A percentile compares a stretch with the other conserved stretches of the same genome.
Conservation (phyloP, 345 rosid genomes). For the Citrus medica region DNA sequence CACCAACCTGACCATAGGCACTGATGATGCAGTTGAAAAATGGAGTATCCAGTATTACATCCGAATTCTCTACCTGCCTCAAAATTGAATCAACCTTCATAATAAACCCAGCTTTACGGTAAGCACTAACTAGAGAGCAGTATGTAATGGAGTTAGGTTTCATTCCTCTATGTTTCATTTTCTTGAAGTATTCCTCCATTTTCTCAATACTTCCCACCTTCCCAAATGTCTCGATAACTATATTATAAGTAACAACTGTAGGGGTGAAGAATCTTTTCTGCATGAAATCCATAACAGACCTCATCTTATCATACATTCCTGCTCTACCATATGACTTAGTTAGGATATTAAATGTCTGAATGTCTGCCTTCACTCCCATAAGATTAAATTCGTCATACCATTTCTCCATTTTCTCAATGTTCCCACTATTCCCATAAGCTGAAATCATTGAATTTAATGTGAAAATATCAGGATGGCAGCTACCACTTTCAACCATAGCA, state of each 20-base stretch:
- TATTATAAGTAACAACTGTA: conserved; percentile 56
- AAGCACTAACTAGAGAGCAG: conserved; percentile 69
- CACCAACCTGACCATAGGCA: conserved; percentile 74
- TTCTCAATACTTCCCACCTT: conserved; percentile 51
- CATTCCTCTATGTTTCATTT: conserved; percentile 75
- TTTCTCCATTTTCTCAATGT: conserved; percentile 34
- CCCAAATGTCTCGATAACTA: conserved; percentile 66
- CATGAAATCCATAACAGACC: conserved; percentile 64
- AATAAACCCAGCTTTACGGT: conserved; percentile 53
- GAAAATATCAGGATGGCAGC: conserved; percentile 65
- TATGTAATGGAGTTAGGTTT: conserved; percentile 78
- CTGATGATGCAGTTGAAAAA: conserved; percentile 76
- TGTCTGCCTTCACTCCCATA: conserved; percentile 72
- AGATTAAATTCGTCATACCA: conserved; percentile 35
- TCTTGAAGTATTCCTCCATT: conserved; percentile 65
- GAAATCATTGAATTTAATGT: conserved; percentile 73
- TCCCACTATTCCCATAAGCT: conserved; percentile 54
- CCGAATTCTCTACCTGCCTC: conserved; percentile 78
- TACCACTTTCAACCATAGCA: conserved; percentile 66
- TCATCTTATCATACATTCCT: conserved; percentile 60
- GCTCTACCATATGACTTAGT: conserved; percentile 65
- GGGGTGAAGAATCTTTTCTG: conserved; percentile 56
- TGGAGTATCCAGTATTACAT: conserved; percentile 67
- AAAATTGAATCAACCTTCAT: conserved; percentile 62
- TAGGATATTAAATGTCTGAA: conserved; percentile 65